These are phyloP conservation scores for Schoenoplectus tabernaemontani DNA, from an alignment of 202 grass and related monocot species.

Conservation along the genomic window DNA sequence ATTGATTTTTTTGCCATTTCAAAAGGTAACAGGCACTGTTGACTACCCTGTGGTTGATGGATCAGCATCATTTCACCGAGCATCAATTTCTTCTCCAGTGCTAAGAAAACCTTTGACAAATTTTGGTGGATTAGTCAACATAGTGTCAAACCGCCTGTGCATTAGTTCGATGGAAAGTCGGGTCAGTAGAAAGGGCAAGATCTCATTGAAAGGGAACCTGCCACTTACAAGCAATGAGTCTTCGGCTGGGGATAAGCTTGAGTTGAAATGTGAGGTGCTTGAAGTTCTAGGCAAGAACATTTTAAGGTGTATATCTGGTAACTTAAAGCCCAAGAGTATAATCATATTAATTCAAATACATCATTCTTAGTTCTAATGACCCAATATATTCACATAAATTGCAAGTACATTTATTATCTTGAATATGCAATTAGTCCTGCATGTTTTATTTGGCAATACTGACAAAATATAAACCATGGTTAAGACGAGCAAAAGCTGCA, in stretches of 20 bases:
- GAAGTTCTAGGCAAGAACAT: constrained; percentile 93
- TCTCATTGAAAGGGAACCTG: constrained; percentile 88
- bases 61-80: constrained; percentile 89
- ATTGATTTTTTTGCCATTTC: constrained; percentile 20
- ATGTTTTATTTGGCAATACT: neutral
- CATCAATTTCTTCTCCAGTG: constrained; percentile 78
- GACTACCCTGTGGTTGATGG: constrained; percentile 95
- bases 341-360: neutral
- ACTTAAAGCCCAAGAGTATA: neutral
- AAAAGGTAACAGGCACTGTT: constrained; percentile 86
- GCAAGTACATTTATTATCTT: neutral
- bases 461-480: neutral
- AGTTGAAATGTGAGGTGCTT: constrained; percentile 99
- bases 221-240: constrained; percentile 75
- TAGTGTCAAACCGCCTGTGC: constrained; percentile 76
- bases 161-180: constrained; percentile 92
- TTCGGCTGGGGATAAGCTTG: constrained; percentile 65
- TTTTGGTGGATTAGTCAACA: constrained; percentile 69
- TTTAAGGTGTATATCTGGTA: constrained; percentile 46
- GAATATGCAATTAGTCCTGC: neutral
- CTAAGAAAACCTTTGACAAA: constrained; percentile 76
- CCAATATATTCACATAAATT: neutral
- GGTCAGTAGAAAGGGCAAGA: constrained; percentile 84
- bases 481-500: neutral
- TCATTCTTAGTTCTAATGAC: neutral